Conservation (phyloP, 257 asterid species). For the Haberlea rhodopensis region DNA sequence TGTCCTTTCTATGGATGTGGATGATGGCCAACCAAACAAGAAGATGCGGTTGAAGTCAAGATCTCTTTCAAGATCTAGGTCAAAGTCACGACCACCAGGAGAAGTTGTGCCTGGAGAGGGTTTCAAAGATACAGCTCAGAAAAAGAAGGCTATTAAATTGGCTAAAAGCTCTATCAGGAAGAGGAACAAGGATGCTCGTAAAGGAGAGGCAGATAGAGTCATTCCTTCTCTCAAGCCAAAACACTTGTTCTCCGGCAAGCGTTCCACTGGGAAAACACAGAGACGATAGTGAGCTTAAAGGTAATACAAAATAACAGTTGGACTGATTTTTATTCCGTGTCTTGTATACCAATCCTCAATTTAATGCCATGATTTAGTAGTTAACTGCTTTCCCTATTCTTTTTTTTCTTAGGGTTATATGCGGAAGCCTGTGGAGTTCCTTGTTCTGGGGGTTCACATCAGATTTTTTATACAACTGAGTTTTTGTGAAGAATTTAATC, state of each 20-base stretch:
- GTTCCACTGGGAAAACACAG: constrained; percentile 74
- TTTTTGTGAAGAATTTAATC: not conserved
- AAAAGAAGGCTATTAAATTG: constrained; percentile 60
- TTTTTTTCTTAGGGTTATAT: constrained; percentile 8
- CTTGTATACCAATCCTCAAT: not conserved
- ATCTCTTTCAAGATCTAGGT: constrained; percentile 50
- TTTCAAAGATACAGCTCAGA: constrained; percentile 69
- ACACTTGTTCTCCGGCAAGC: constrained; percentile 84
- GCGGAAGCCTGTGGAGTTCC: constrained; percentile 17
- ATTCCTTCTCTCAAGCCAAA: constrained; percentile 80
- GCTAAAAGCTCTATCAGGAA: constrained; percentile 48
- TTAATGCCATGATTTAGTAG: not conserved
- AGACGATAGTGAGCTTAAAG: constrained; percentile 62
- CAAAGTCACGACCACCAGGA: constrained; percentile 56
- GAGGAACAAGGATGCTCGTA: constrained; percentile 82
- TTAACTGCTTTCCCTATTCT: constrained; percentile 18
- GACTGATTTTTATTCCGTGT: not conserved
- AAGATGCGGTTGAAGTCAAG: constrained; percentile 50
- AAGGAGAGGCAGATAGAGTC: constrained; percentile 87
- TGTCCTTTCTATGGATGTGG: constrained; percentile 66
- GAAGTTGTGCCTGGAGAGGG: constrained; percentile 91
- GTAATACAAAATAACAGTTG: constrained; percentile 36
- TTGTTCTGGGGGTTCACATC: constrained; percentile 17
- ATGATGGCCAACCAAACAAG: constrained; percentile 59
- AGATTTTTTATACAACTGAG: constrained; percentile 1